Percentiles rank a stretch among this genome's conserved stretches.
Conservation (phyloP, 1,139 yeast species). For the Diutina sp. region DNA sequence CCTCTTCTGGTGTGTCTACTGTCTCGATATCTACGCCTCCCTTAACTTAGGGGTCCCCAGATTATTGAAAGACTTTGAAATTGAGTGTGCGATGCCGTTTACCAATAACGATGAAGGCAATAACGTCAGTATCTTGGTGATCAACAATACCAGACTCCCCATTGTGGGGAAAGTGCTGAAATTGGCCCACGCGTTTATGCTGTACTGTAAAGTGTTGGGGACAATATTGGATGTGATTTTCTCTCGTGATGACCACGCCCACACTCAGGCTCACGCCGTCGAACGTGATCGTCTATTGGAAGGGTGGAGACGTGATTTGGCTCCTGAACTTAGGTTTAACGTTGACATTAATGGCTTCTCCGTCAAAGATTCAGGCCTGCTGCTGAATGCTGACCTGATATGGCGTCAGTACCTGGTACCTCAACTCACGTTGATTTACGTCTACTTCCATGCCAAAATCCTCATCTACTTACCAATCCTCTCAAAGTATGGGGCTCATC, state of each 20-base stretch:
- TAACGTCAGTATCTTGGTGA: constrained; percentile 42
- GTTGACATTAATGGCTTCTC: constrained; percentile 51
- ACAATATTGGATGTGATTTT: constrained; percentile 54
- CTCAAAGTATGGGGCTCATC: constrained; percentile 31
- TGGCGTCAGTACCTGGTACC: constrained; percentile 28
- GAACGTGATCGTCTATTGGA: constrained; percentile 62
- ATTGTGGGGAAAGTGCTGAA: constrained; percentile 60
- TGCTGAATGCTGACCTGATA: constrained; percentile 10
- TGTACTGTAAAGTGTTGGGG: constrained; percentile 65
- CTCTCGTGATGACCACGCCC: constrained; percentile 31
- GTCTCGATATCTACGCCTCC: constrained; percentile 65
- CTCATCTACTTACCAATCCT: constrained; percentile 71
- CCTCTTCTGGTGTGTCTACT: constrained; percentile 74
- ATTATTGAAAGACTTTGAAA: constrained; percentile 63
- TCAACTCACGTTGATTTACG: constrained; percentile 45
- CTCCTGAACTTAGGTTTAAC: constrained; percentile 49
- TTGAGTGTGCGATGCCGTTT: constrained; percentile 78
- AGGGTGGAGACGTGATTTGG: constrained; percentile 66
- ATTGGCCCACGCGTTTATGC: constrained; percentile 49
- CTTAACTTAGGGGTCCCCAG: constrained; percentile 76
- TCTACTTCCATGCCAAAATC: constrained; percentile 71
- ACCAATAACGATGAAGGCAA: constrained; percentile 26
- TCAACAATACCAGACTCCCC: constrained; percentile 43
- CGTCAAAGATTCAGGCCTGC: constrained; percentile 17
- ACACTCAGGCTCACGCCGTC: constrained; percentile 22